Evolutionary conservation across 2,329 filamentous ascomycete genomes (phyloP).

Genomic region (Xenoacremonium recifei): DNA sequence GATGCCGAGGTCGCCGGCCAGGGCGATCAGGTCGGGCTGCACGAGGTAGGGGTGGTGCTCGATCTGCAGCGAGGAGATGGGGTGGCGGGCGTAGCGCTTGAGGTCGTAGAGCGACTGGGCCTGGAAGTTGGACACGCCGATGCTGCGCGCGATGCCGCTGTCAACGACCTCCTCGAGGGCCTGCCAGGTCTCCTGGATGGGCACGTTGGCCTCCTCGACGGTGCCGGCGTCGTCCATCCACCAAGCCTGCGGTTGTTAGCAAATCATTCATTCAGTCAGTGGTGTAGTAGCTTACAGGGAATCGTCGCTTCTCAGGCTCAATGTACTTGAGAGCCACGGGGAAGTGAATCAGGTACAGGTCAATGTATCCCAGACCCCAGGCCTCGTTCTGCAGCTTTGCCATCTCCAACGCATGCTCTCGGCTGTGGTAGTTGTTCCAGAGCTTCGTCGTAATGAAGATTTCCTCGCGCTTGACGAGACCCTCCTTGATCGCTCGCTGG

Average conservation of each 20-base stretch:
- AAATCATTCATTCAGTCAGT: too few species aligned
- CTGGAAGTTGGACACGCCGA: constrained; percentile 78
- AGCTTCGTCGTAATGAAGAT: constrained; percentile 90
- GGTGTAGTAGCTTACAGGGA: constrained; percentile 27
- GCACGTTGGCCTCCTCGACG: constrained; percentile 56
- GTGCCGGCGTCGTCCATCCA: constrained; percentile 44
- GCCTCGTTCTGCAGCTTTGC: constrained; percentile 71
- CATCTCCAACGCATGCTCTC: constrained; percentile 70
- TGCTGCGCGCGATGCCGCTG: constrained; percentile 63
- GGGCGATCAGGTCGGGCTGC: constrained; percentile 54
- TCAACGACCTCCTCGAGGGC: constrained; percentile 73
- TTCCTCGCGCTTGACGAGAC: constrained; percentile 67
- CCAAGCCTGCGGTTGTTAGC: too few species aligned
- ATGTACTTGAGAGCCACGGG: constrained; percentile 45
- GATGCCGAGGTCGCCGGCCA: constrained; percentile 57
- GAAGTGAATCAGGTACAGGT: constrained; percentile 79
- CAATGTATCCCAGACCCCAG: constrained; percentile 83
- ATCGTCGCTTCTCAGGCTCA: constrained; percentile 37
- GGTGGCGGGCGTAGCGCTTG: constrained; percentile 55
- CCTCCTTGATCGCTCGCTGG: constrained; percentile 52
- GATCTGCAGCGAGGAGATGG: constrained; percentile 59
- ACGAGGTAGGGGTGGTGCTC: constrained; percentile 69
- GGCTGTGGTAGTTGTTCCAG: constrained; percentile 86
- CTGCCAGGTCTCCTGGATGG: constrained; percentile 75
- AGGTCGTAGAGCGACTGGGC: constrained; percentile 59